Conservation (phyloP, 345 rosid species). For the Boechera stricta region DNA sequence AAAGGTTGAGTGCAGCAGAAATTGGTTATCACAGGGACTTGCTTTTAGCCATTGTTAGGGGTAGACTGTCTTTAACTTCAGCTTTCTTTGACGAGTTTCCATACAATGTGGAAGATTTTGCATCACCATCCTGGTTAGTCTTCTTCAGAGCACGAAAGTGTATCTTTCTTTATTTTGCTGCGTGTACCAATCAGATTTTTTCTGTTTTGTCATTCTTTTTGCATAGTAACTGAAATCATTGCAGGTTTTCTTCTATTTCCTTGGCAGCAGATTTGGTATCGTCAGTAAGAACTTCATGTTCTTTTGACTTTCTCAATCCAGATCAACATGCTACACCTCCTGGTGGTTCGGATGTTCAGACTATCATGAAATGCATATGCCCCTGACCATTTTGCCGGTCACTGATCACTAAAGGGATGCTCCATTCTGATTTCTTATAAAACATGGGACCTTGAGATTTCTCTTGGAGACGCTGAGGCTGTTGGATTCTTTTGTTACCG, state of each 20-base stretch:
- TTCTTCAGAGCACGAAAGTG: slow-evolving; percentile 27
- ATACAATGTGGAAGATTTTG: slow-evolving; percentile 79
- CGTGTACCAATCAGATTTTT: neutral
- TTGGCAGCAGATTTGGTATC: slow-evolving; percentile 81
- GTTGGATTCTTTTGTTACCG: slow-evolving; percentile 61
- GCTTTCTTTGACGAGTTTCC: slow-evolving; percentile 87
- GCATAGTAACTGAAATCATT: slow-evolving; percentile 54
- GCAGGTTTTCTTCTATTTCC: slow-evolving; percentile 84
- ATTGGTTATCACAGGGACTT: slow-evolving; percentile 71
- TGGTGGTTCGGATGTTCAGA: slow-evolving; percentile 58
- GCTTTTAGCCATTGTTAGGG: slow-evolving; percentile 74
- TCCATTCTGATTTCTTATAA: slow-evolving; percentile 80
- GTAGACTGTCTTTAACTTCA: slow-evolving; percentile 73
- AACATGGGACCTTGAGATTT: slow-evolving; percentile 83
- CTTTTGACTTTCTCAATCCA: slow-evolving; percentile 64
- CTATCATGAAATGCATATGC: slow-evolving; percentile 67
- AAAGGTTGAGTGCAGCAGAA: slow-evolving; percentile 79
- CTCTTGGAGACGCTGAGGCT: slow-evolving; percentile 78
- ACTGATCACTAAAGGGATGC: slow-evolving; percentile 81
- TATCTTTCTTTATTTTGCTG: slow-evolving; percentile 34
- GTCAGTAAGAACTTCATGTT: slow-evolving; percentile 55
- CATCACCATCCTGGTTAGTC: slow-evolving; percentile 84
- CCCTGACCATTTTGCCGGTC: slow-evolving; percentile 79
- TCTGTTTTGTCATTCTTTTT: slow-evolving; percentile 20
- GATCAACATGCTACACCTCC: slow-evolving; percentile 50